Base-by-base conservation (phyloP, 164 flowering plant species). In the Malania oleifera region DNA sequence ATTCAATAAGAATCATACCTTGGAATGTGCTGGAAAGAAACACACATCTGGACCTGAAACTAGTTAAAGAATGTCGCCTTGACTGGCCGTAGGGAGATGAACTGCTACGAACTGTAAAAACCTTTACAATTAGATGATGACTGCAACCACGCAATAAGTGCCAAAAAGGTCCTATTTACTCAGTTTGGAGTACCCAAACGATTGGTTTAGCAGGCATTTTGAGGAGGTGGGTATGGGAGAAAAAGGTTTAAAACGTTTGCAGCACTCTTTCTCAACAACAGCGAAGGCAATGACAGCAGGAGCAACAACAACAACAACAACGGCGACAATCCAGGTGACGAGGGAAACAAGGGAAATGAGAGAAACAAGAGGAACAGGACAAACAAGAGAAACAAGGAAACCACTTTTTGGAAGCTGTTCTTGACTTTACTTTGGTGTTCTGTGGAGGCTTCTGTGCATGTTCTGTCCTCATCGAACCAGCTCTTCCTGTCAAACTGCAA, bases 401-500 rank as follows among this genome's bases (percentile, higher is more conserved):
- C 79, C 82, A 77, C 47, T 59, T 71, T 11, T 39, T 9, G n/a
- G 10, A 31, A 23, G 23, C 7, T 10, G 54, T 49, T 25, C 44
- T 14, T 23, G 51, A 53, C 3, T 54, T 25, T 17, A 50, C 43
- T 20, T 50, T 22, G 9, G 69, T n/a, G 12, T 52, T 28, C 24
- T 61, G 27, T 29, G 48, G 7, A 13, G 41, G 44, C 7, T 24
- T 34, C 12, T 62, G 39, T 20, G 24, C 46, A n/a, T 46, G 31
- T 11, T 43, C 54, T 5, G 26, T 45, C 62, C 62, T 67, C 49
- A 29, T 35, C 6, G 81, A 77, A 20, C 29, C 52, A 52, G 65
- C 63, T 60, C 51, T 67, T n/a, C 54, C 70, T 39, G 75, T 60
- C 77, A 77, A 77, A 61, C 79, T 82, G 44, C 27, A 34, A 59